A percentile compares a stretch with the other conserved stretches of the same genome.
Evolutionary conservation across 805 yeast species (phyloP).

Genomic region (Candida chilensis): DNA sequence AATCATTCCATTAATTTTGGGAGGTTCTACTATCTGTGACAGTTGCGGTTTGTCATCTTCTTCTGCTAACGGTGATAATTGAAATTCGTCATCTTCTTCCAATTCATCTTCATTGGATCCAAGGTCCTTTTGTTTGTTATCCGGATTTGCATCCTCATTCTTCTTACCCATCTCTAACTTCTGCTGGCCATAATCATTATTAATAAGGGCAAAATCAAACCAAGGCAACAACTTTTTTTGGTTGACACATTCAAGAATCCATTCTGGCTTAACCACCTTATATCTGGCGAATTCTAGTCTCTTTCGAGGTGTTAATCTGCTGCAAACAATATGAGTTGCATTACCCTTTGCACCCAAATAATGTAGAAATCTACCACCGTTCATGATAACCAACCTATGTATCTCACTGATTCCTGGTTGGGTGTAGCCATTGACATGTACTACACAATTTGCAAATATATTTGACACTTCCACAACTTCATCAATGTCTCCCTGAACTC

Average conservation of each 20-base stretch:
- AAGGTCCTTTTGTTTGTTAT: slow-evolving; percentile 2
- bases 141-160: slow-evolving; percentile 2
- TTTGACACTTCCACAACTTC: neutral
- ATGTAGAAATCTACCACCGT: slow-evolving; percentile 76
- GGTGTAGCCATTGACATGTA: slow-evolving; percentile 88
- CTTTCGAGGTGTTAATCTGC: slow-evolving; percentile 71
- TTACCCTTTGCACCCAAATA: slow-evolving; percentile 60
- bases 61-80: slow-evolving; percentile 6
- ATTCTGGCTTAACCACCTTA: slow-evolving; percentile 72
- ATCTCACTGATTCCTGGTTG: slow-evolving; percentile 67
- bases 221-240: slow-evolving; percentile 46
- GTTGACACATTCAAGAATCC: slow-evolving; percentile 66
- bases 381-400: slow-evolving; percentile 57
- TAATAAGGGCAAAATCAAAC: slow-evolving; percentile 53
- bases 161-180: slow-evolving; percentile 11
- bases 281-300: slow-evolving; percentile 52
- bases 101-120: slow-evolving; percentile 3
- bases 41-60: slow-evolving; percentile 4
- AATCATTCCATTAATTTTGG: slow-evolving; percentile 2
- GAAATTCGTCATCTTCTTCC: slow-evolving; percentile 4
- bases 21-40: slow-evolving; percentile 6
- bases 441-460: slow-evolving; percentile 28
- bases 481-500: slow-evolving; percentile 4
- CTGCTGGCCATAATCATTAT: slow-evolving; percentile 46
- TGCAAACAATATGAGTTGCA: slow-evolving; percentile 82